Conservation (phyloP, 75 land plant genomes). For the Sequoia sempervirens region DNA sequence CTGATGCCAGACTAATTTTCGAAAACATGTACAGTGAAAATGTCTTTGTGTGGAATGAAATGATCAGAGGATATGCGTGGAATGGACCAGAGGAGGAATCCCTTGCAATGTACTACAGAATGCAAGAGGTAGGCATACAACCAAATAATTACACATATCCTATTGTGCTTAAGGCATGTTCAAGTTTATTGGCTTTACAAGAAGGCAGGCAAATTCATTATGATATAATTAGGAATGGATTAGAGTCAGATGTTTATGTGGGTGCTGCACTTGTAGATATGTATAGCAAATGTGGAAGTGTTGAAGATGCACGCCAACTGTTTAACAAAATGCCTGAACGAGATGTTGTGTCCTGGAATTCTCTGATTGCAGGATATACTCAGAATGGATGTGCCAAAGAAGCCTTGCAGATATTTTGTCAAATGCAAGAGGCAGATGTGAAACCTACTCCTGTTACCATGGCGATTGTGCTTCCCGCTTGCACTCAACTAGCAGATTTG, state of each 20-base stretch:
- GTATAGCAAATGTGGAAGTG: slow-evolving; percentile 24
- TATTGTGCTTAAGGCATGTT: slow-evolving; percentile 26
- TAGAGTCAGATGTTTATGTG: slow-evolving; percentile 27
- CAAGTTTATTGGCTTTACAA: neutral
- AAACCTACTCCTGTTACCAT: slow-evolving; percentile 25
- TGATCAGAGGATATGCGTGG: slow-evolving; percentile 32
- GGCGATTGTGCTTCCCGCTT: slow-evolving; percentile 1
- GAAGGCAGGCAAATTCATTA: slow-evolving; percentile 26
- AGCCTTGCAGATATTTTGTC: slow-evolving; percentile 8
- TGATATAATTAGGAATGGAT: slow-evolving; percentile 12
- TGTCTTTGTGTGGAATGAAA: slow-evolving; percentile 27
- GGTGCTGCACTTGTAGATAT: slow-evolving; percentile 31
- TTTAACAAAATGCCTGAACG: slow-evolving; percentile 27
- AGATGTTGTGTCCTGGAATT: slow-evolving; percentile 33
- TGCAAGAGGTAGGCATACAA: slow-evolving; percentile 14
- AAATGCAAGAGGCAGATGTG: slow-evolving; percentile 16
- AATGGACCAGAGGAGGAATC: slow-evolving; percentile 23
- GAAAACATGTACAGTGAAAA: slow-evolving; percentile 11
- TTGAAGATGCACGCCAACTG: slow-evolving; percentile 13
- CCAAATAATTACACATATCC: slow-evolving; percentile 29
- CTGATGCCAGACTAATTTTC: neutral
- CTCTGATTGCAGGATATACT: slow-evolving; percentile 21
- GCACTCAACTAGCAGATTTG: neutral
- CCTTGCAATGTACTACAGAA: slow-evolving; percentile 17
- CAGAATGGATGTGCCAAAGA: slow-evolving; percentile 14